A percentile compares a stretch with the other conserved stretches of the same genome.
phyloP scores from a whole-genome alignment of 2,329 filamentous ascomycete species.

The Akanthomyces lecanii region DNA sequence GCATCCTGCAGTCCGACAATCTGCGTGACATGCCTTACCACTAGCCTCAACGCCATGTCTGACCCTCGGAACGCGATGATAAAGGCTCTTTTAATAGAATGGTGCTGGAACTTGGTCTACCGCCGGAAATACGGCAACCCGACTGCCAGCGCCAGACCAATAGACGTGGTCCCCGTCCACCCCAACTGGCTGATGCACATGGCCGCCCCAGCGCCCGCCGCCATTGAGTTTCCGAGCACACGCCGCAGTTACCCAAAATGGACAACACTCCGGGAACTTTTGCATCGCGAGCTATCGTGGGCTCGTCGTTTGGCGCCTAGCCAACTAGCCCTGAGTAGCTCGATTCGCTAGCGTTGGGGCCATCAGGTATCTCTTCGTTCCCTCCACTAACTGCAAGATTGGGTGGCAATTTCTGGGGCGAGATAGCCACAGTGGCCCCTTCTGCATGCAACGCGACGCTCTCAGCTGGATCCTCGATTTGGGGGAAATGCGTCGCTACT shows the following conservation, averaged over 20 bases:
- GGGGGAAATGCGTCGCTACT: neutral
- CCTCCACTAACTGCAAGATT: neutral
- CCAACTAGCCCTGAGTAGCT: neutral
- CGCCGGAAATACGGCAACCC: constrained; percentile 2
- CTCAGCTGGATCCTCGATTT: neutral
- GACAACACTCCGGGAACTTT: constrained; percentile 11
- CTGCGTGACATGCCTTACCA: neutral
- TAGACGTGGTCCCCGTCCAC: neutral
- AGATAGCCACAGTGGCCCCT: neutral
- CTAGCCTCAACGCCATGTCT: neutral
- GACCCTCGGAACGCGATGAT: neutral
- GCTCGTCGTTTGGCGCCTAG: neutral
- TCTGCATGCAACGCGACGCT: neutral
- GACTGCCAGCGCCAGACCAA: neutral
- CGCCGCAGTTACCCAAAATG: constrained; percentile 3
- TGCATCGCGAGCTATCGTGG: neutral
- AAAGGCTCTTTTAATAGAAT: neutral
- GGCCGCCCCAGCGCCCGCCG: neutral
- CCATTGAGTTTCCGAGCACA: neutral
- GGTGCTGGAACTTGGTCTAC: neutral
- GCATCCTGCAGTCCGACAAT: neutral
- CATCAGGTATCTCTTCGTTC: constrained; percentile 4
- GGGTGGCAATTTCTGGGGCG: constrained; percentile 7
- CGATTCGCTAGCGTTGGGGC: constrained; percentile 2
- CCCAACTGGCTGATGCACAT: neutral